These are phyloP conservation scores for Chlamydomonas sp. DNA, from an alignment of 139 green algal species.

Conservation along the genomic window DNA sequence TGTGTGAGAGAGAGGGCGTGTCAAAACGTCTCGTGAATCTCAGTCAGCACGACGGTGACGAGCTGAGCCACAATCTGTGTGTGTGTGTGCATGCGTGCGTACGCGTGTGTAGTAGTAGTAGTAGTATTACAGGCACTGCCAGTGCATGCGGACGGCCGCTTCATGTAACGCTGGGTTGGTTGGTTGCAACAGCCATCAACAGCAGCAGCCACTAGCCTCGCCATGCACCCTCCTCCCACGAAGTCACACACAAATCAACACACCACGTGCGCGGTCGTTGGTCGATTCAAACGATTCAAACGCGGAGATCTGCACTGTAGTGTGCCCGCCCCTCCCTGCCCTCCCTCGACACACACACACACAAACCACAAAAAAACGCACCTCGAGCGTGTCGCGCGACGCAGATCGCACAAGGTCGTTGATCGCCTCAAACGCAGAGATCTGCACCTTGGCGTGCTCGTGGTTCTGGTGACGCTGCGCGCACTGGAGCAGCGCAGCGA, in stretches of 20 bases:
- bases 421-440: slow-evolving; percentile 87
- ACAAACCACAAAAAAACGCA: slow-evolving; percentile 17
- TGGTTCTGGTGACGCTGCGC: slow-evolving; percentile 28
- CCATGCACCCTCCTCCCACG: too few relatives aligned
- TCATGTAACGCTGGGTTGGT: too few relatives aligned
- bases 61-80: slow-evolving; percentile 20
- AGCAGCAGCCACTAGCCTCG: too few relatives aligned
- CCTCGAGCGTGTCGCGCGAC: slow-evolving; percentile 63
- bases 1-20: background rate
- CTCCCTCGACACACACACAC: background rate
- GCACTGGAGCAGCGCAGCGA: slow-evolving; percentile 66
- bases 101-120: too few relatives aligned
- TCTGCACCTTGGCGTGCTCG: slow-evolving; percentile 47
- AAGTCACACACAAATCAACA: too few relatives aligned
- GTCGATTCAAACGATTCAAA: background rate
- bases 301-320: too few relatives aligned
- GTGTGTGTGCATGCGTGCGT: background rate
- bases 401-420: slow-evolving; percentile 86
- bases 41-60: slow-evolving; percentile 27
- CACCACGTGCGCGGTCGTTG: background rate
- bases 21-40: slow-evolving; percentile 52
- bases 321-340: background rate
- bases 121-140: too few relatives aligned
- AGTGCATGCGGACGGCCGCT: too few relatives aligned
- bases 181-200: too few relatives aligned